A percentile compares a stretch with the other conserved stretches of the same genome.
These are phyloP conservation scores for Hawksworthiomyces lignivorus DNA, from an alignment of 2,329 filamentous ascomycete genomes.

Conservation along the genomic window DNA sequence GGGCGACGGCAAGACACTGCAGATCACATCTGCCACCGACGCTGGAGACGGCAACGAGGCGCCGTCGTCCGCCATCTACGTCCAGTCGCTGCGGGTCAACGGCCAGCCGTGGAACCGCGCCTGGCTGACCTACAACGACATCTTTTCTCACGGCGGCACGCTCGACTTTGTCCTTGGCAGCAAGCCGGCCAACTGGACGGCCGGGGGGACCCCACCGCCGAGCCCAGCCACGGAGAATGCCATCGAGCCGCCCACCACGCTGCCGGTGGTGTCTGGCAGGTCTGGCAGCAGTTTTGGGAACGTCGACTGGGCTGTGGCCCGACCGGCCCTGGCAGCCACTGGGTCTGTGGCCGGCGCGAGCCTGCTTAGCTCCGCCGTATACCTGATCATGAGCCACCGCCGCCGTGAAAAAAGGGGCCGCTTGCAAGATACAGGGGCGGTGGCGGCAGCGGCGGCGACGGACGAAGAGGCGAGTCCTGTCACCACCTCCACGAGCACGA, in stretches of 20 bases:
- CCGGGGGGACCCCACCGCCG: background rate
- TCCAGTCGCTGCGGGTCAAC: slow-evolving; percentile 60
- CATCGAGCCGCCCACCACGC: background rate
- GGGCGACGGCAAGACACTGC: slow-evolving; percentile 44
- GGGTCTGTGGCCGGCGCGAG: background rate
- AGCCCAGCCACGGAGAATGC: slow-evolving; percentile 2
- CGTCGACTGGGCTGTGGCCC: background rate
- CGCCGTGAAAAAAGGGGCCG: background rate
- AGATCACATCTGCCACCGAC: slow-evolving; percentile 40
- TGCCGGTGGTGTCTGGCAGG: background rate
- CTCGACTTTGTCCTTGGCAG: slow-evolving; percentile 57
- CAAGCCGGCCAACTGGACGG: slow-evolving; percentile 41
- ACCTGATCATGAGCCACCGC: background rate
- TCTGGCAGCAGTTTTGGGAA: too few species aligned
- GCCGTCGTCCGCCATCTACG: slow-evolving; percentile 38
- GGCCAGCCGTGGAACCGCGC: slow-evolving; percentile 52
- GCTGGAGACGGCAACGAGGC: slow-evolving; percentile 14
- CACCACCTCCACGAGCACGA: too few species aligned
- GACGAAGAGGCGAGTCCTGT: too few species aligned
- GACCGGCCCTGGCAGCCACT: background rate
- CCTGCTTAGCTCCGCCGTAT: background rate
- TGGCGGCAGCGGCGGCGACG: background rate
- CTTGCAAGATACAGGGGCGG: too few species aligned
- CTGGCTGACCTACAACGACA: slow-evolving; percentile 59
- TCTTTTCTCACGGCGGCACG: slow-evolving; percentile 56